A percentile compares a stretch with the other conserved stretches of the same genome.
These are phyloP conservation scores for Hirschioporus abietinus DNA, from an alignment of 768 basidiomycete species.

Conservation along the genomic window DNA sequence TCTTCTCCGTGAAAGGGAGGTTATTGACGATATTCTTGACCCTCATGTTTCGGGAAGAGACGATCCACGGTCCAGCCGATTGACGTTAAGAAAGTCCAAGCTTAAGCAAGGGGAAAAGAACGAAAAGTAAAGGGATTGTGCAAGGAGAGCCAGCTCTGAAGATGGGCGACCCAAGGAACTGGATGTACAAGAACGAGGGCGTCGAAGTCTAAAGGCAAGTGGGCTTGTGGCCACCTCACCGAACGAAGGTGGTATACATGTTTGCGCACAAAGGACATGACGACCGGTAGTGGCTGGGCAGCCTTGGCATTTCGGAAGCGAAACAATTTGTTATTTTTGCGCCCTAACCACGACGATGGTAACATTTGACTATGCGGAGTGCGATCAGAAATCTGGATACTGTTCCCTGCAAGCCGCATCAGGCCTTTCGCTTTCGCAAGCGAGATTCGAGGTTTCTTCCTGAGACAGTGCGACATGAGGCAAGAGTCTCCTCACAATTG, in stretches of 20 bases:
- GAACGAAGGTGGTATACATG: not conserved
- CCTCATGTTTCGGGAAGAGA: slow-evolving; percentile 2
- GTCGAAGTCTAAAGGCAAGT: not conserved
- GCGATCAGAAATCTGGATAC: not conserved
- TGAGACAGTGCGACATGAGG: too few species aligned
- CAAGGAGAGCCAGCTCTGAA: not conserved
- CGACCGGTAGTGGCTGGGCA: not conserved
- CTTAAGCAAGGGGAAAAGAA: not conserved
- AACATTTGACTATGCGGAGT: not conserved
- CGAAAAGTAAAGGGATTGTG: not conserved
- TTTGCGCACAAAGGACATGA: not conserved
- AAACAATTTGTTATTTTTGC: not conserved
- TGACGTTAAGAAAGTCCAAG: not conserved
- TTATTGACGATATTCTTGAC: slow-evolving; percentile 3
- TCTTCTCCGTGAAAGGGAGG: not conserved
- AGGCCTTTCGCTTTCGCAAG: too few species aligned
- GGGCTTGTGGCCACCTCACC: not conserved
- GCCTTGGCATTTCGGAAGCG: not conserved
- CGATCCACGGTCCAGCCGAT: not conserved
- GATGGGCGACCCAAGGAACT: not conserved
- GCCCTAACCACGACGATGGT: not conserved
- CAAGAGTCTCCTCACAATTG: too few species aligned
- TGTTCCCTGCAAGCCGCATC: not conserved
- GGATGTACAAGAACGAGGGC: not conserved
- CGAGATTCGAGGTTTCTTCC: too few species aligned